Percentiles rank a stretch among this genome's conserved stretches.
These are phyloP conservation scores for Cadophora sp. DNA, from an alignment of 2,329 filamentous ascomycete species.

Conservation along the genomic window DNA sequence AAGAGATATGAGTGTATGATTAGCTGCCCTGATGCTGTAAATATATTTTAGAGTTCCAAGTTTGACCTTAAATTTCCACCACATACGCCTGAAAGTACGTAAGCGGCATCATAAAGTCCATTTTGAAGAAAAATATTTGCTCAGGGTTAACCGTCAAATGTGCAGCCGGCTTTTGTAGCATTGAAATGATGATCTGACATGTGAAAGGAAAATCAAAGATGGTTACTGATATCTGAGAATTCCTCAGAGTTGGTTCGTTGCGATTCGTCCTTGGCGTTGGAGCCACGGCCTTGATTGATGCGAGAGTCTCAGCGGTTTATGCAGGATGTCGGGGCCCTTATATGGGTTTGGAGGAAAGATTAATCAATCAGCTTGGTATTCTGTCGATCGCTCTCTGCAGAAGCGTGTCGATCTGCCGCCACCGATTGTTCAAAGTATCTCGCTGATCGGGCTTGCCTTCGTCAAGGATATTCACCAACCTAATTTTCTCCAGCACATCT, in stretches of 20 bases:
- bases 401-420: slow-evolving; percentile 36
- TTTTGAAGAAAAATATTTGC: no score
- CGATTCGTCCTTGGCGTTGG: background rate
- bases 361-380: slow-evolving; percentile 25
- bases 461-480: slow-evolving; percentile 22
- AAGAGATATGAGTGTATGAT: background rate
- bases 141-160: no score
- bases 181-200: no score
- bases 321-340: no score
- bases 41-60: background rate
- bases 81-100: background rate
- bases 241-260: background rate
- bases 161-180: no score
- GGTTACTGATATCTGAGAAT: no score
- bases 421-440: slow-evolving; percentile 33
- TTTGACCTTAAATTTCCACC: background rate
- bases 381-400: slow-evolving; percentile 28
- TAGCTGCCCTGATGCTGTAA: background rate
- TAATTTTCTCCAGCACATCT: slow-evolving; percentile 25
- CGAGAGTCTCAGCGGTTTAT: background rate
- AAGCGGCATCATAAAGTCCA: no score
- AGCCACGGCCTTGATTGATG: background rate
- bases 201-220: no score
- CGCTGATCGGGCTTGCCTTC: slow-evolving; percentile 31
- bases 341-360: background rate